Base-by-base conservation (phyloP, 768 basidiomycete genomes). In the Pholiota microspora region DNA sequence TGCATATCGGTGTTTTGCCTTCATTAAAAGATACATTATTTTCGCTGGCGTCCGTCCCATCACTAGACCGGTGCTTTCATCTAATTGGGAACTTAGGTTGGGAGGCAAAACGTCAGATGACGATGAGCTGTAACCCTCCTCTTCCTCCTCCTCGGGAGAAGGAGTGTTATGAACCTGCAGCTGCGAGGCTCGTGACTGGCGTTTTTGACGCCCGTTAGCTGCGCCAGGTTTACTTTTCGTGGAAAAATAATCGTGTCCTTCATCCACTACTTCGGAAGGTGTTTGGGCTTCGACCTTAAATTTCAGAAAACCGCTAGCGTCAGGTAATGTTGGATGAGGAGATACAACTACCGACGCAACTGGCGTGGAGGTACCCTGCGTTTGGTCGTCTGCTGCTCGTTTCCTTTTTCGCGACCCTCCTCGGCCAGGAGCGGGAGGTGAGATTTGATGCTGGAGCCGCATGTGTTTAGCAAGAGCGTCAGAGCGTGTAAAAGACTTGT, bases 381-480 rank as follows among this genome's bases (percentile, higher is more conserved):
- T 53, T 34, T 60, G 62, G 45, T 69, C 62, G 44, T 77, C 77
- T 13, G 74, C 77, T 24, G 71, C 71, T 4, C 86, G 82, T 64
- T 90, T 91, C 51, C 89, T 85, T 64, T 88, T 88, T 47, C 85
- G 80, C 21, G 72, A 69, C 15, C 86, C 87, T 40, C 86, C 89
- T 34, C 88, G 80, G 4, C 85, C 84, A 0, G 91, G 87, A 1
- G 83, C 77, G 0, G 90, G 88, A 0, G 88, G 85, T 1, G 78
- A 78, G 65, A 89, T 84, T 61, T 88, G 86, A 71, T 94, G 90
- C 64, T 94, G 90, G 28, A 90, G 83, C 23, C 92, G 86, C 83
- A 94, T 88, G 69, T 97, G 94, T 66, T 96, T 96, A 18, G 86
- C 86, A 16, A 96, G 83, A 7, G 94, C 93, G 71, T 97, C 94